Conservation (phyloP, 306 rosid species). For the Fragaria vesca region DNA sequence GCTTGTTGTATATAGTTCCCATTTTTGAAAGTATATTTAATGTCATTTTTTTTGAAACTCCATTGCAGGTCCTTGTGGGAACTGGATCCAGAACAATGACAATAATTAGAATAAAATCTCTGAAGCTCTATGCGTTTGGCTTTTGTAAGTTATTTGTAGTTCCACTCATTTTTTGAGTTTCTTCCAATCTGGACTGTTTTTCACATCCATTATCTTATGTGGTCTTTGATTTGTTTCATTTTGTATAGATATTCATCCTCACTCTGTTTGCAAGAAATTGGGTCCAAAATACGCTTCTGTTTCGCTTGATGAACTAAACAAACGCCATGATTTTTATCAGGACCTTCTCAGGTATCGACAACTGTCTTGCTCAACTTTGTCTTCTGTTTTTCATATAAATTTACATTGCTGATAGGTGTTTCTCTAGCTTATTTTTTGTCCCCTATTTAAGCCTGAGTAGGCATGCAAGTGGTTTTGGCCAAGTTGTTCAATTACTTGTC, state of each 20-base stretch:
- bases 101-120: conserved; percentile 73
- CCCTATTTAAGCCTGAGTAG: conserved; percentile 14
- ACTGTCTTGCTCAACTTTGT: conserved; percentile 11
- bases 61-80: conserved; percentile 86
- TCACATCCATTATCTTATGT: conserved; percentile 9
- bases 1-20: conserved; percentile 13
- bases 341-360: conserved; percentile 88
- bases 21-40: conserved; percentile 13
- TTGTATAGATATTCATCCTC: conserved; percentile 73
- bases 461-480: conserved; percentile 14
- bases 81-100: conserved; percentile 85
- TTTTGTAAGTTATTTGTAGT: conserved; percentile 70
- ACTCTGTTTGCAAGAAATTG: conserved; percentile 78
- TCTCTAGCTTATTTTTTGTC: background rate
- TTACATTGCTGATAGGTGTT: background rate
- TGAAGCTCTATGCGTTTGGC: conserved; percentile 92
- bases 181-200: conserved; percentile 18
- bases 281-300: conserved; percentile 80
- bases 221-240: conserved; percentile 6
- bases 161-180: conserved; percentile 10
- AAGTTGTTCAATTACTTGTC: conserved; percentile 23
- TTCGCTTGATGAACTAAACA: conserved; percentile 62
- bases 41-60: background rate
- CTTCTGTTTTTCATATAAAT: background rate
- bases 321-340: conserved; percentile 55